A percentile compares a stretch with the other conserved stretches of the same genome.
Conservation (phyloP, 768 basidiomycete genomes). For the Chlorophyllum brunneum region DNA sequence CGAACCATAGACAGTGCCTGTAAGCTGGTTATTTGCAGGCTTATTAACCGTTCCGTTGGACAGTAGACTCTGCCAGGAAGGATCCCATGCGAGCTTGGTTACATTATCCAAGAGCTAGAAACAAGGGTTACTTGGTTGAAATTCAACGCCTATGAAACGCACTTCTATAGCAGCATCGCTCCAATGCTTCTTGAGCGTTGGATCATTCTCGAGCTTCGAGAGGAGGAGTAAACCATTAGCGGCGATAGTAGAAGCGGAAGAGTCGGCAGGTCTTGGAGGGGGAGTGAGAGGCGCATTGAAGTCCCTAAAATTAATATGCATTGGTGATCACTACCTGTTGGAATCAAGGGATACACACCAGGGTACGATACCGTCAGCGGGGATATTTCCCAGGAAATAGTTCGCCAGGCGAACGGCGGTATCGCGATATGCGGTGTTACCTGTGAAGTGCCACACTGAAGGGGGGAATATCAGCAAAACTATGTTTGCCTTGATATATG, state of each 20-base stretch:
- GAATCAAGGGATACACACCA: conserved; percentile 38
- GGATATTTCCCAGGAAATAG: conserved; percentile 59
- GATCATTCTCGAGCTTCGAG: conserved; percentile 36
- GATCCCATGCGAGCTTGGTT: conserved; percentile 51
- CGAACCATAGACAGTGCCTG: conserved; percentile 53
- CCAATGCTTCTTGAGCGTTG: conserved; percentile 35
- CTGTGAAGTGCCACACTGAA: conserved; percentile 58
- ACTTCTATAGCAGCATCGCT: conserved; percentile 47
- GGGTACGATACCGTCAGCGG: conserved; percentile 59
- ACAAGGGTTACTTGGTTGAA: neutral
- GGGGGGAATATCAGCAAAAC: neutral
- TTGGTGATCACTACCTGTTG: neutral
- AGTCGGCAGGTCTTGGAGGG: conserved; percentile 56
- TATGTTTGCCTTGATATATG: neutral
- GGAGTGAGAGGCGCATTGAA: conserved; percentile 64
- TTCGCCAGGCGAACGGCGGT: conserved; percentile 55
- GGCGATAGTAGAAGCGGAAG: conserved; percentile 64
- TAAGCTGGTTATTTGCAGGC: conserved; percentile 51
- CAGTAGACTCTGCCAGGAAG: conserved; percentile 59
- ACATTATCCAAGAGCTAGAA: conserved; percentile 44
- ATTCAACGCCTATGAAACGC: conserved; percentile 14
- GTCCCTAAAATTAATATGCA: conserved; percentile 43
- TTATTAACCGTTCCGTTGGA: conserved; percentile 65
- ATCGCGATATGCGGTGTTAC: conserved; percentile 45
- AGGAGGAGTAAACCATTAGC: conserved; percentile 58